phyloP scores from a whole-genome alignment of 2,329 filamentous ascomycete genomes.

The Truncatella angustata region DNA sequence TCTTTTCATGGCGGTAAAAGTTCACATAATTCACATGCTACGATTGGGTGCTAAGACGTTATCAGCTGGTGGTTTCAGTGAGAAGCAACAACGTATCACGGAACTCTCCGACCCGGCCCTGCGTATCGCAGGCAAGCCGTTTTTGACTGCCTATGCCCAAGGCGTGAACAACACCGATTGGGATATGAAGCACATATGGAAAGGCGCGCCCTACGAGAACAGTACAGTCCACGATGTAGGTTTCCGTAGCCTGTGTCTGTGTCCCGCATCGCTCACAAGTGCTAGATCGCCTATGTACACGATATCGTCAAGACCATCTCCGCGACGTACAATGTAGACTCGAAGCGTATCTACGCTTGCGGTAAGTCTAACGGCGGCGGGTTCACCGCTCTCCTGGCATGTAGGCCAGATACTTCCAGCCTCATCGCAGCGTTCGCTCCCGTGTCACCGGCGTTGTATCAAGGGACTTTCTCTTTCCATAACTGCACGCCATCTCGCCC shows the following conservation, averaged over 20 bases:
- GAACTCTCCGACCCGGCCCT: constrained; percentile 22
- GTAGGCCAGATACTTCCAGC: constrained; percentile 16
- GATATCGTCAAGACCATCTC: constrained; percentile 20
- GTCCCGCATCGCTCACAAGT: not conserved
- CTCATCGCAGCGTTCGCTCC: constrained; percentile 17
- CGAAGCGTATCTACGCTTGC: constrained; percentile 17
- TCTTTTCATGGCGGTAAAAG: constrained; percentile 22
- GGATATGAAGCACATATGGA: constrained; percentile 22
- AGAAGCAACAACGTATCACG: constrained; percentile 22
- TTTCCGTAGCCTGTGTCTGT: not conserved
- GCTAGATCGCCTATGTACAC: constrained; percentile 21
- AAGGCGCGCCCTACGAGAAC: constrained; percentile 23
- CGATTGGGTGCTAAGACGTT: not conserved
- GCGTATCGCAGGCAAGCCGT: constrained; percentile 21
- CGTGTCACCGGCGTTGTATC: constrained; percentile 18
- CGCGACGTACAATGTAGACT: constrained; percentile 18
- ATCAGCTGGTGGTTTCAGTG: constrained; percentile 19
- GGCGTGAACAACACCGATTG: constrained; percentile 22
- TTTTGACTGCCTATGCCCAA: constrained; percentile 22
- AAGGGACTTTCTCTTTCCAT: constrained; percentile 16
- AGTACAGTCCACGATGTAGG: constrained; percentile 21
- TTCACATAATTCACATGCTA: not conserved
- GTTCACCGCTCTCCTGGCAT: constrained; percentile 17
- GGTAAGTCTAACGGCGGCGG: constrained; percentile 20
- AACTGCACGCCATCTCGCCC: constrained; percentile 14